phyloP scores from a whole-genome alignment of 805 yeast genomes.

The Saccharomycodes ludwigii region DNA sequence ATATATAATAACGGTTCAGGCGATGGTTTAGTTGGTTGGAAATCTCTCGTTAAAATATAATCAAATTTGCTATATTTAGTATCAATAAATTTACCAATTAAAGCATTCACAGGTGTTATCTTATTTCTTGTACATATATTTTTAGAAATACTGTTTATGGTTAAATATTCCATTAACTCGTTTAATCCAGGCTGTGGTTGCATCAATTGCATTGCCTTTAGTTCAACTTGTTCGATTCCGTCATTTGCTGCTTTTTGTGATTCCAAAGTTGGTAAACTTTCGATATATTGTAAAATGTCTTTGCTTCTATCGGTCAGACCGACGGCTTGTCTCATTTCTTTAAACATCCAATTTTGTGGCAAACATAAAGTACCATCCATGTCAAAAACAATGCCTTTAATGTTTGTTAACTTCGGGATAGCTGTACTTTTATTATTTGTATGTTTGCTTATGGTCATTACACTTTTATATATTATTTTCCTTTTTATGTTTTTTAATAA shows the following conservation, averaged over 20 bases:
- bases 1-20: conserved; percentile 53
- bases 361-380: conserved; percentile 71
- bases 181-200: conserved; percentile 35
- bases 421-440: too few species aligned
- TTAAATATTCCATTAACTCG: conserved; percentile 26
- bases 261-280: conserved; percentile 26
- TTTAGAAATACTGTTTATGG: conserved; percentile 27
- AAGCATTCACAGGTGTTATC: conserved; percentile 39
- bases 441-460: too few species aligned
- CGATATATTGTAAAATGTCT: conserved; percentile 45
- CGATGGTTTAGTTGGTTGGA: conserved; percentile 56
- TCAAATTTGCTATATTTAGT: conserved; percentile 27
- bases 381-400: conserved; percentile 53
- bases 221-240: conserved; percentile 40
- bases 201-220: conserved; percentile 51
- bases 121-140: conserved; percentile 55
- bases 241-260: conserved; percentile 32
- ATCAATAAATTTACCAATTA: conserved; percentile 33
- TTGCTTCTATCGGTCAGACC: conserved; percentile 31
- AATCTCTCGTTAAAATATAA: conserved; percentile 50
- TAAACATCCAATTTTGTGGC: conserved; percentile 50
- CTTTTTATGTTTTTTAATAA: too few species aligned
- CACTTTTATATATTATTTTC: too few species aligned
- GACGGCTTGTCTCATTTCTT: conserved; percentile 48
- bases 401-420: too few species aligned